Conservation (phyloP, 2,329 filamentous ascomycete species). For the Fusarium pininemorale region DNA sequence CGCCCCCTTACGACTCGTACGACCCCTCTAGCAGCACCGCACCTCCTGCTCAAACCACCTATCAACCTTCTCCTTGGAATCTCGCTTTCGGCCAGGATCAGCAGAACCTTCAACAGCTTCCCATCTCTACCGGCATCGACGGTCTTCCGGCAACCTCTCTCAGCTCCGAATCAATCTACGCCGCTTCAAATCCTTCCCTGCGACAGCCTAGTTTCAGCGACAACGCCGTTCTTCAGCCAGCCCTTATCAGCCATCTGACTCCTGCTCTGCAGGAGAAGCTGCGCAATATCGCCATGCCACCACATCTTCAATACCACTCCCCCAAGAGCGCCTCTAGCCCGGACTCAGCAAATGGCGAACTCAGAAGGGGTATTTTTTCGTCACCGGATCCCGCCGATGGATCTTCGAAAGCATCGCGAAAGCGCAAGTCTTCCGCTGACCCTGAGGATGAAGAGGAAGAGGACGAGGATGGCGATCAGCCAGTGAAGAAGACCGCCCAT, state of each 20-base stretch:
- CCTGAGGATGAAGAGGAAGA: conserved; percentile 64
- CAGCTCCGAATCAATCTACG: conserved; percentile 50
- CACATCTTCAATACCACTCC: conserved; percentile 68
- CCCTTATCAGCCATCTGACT: conserved; percentile 54
- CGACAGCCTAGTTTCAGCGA: conserved; percentile 45
- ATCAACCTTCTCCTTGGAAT: conserved; percentile 49
- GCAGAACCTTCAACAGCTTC: conserved; percentile 46
- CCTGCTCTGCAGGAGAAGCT: conserved; percentile 69
- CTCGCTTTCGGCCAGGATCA: conserved; percentile 45
- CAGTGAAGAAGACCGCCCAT: conserved; percentile 89
- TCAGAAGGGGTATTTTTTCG: conserved; percentile 59
- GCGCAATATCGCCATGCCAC: conserved; percentile 71
- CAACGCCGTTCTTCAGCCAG: conserved; percentile 43
- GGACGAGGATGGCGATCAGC: conserved; percentile 64
- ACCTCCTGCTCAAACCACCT: conserved; percentile 47
- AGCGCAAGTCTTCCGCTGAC: conserved; percentile 74
- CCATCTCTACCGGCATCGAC: conserved; percentile 47
- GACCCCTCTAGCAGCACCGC: conserved; percentile 50
- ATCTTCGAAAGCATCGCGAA: conserved; percentile 63
- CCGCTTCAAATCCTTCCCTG: conserved; percentile 38
- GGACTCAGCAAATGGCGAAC: conserved; percentile 61
- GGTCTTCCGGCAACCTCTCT: conserved; percentile 47
- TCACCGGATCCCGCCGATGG: conserved; percentile 65
- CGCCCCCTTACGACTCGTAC: conserved; percentile 59
- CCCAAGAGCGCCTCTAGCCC: conserved; percentile 68